A percentile compares a stretch with the other conserved stretches of the same genome.
These are phyloP conservation scores for Euryodendron excelsum DNA, from an alignment of 148 eudicot genomes.

Conservation along the genomic window DNA sequence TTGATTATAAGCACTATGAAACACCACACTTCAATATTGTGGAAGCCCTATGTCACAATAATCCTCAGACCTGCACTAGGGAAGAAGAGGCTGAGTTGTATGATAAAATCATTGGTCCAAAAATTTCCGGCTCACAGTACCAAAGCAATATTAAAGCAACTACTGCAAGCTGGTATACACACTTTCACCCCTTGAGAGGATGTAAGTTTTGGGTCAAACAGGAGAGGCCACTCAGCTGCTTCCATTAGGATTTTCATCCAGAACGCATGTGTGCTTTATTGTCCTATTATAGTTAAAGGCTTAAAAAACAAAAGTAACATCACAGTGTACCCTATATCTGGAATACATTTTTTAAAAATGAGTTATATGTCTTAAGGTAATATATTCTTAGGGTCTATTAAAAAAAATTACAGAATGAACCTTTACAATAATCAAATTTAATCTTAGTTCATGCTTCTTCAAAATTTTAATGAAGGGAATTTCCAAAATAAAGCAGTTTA, in stretches of 20 bases:
- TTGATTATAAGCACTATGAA: no score
- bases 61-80: not conserved
- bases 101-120: not conserved
- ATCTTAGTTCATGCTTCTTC: not conserved
- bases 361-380: not conserved
- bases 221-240: not conserved
- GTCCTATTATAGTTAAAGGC: not conserved
- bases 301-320: not conserved
- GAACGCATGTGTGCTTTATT: not conserved
- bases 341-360: not conserved
- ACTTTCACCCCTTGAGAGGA: not conserved
- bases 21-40: no score
- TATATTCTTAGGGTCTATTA: not conserved
- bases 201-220: not conserved
- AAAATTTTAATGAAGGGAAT: not conserved
- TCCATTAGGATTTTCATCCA: not conserved
- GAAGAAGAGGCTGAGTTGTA: not conserved
- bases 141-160: slow-evolving; percentile 5
- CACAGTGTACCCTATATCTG: not conserved
- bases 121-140: not conserved
- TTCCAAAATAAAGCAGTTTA: not conserved
- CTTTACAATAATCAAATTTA: not conserved
- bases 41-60: no score
- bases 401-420: not conserved
- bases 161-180: not conserved